Conservation (phyloP, 768 basidiomycete species). For the Lepiota venenata region DNA sequence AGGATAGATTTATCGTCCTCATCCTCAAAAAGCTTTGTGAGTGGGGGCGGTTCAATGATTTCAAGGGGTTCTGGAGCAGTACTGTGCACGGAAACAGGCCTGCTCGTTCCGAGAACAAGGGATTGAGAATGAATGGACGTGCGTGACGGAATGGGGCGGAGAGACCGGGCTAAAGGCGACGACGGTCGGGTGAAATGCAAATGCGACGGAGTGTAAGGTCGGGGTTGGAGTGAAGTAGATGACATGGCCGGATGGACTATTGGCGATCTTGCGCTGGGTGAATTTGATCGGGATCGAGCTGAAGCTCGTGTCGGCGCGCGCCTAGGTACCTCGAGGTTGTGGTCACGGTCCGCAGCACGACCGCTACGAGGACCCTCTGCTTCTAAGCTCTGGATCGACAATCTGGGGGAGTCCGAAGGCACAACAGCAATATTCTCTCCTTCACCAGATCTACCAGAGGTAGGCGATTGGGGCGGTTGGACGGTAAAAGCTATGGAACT, state of each 20-base stretch:
- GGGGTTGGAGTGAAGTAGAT: neutral
- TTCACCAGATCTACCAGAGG: neutral
- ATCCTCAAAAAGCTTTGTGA: neutral
- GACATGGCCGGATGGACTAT: neutral
- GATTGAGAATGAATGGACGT: neutral
- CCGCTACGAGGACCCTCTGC: neutral
- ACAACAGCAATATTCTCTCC: neutral
- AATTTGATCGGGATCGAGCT: neutral
- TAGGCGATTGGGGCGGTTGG: neutral
- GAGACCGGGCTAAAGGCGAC: neutral
- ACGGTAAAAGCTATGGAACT: neutral
- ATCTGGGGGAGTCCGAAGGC: neutral
- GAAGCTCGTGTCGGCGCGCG: neutral
- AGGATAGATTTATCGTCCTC: slow-evolving; percentile 7
- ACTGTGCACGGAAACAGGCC: neutral
- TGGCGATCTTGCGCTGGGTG: neutral
- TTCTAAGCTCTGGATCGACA: neutral
- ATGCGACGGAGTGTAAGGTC: neutral
- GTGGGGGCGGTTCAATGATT: neutral
- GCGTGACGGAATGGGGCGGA: neutral
- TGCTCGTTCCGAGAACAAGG: neutral
- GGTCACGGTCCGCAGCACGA: neutral
- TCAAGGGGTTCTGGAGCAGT: neutral
- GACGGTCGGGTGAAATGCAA: neutral
- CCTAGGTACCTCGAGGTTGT: neutral